Evolutionary conservation across 2,329 filamentous ascomycete species (phyloP).

Genomic region (Lomentospora prolificans): DNA sequence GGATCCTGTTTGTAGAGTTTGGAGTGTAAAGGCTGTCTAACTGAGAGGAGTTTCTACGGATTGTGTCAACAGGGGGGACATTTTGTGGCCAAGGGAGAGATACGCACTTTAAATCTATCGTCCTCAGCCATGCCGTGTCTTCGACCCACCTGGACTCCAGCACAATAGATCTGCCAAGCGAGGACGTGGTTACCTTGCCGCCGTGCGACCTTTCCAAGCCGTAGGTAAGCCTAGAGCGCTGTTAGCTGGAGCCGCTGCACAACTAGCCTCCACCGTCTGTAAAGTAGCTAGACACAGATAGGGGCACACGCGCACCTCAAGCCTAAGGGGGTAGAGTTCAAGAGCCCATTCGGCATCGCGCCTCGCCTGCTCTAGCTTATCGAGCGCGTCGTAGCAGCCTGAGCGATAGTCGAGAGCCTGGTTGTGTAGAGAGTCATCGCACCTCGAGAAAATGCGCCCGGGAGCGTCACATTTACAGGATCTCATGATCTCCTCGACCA

Average conservation of each 20-base stretch:
- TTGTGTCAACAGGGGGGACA: not conserved
- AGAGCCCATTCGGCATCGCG: slow-evolving; percentile 33
- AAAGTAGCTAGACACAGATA: too few relatives aligned
- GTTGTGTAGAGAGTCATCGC: slow-evolving; percentile 26
- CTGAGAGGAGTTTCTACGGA: slow-evolving; percentile 10
- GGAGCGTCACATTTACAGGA: slow-evolving; percentile 26
- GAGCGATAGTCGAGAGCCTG: slow-evolving; percentile 31
- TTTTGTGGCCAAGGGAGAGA: not conserved
- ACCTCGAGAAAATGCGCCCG: slow-evolving; percentile 26
- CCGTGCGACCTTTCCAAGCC: slow-evolving; percentile 28
- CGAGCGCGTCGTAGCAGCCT: slow-evolving; percentile 24
- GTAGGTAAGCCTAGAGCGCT: slow-evolving; percentile 27
- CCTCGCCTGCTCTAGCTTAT: slow-evolving; percentile 26
- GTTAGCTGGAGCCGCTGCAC: slow-evolving; percentile 10
- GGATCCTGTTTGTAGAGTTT: slow-evolving; percentile 6
- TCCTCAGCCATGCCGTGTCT: slow-evolving; percentile 17
- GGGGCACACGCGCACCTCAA: slow-evolving; percentile 22
- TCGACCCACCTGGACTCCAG: slow-evolving; percentile 25
- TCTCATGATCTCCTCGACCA: slow-evolving; percentile 32
- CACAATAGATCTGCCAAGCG: slow-evolving; percentile 29
- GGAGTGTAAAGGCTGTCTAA: slow-evolving; percentile 5
- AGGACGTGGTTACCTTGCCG: slow-evolving; percentile 26
- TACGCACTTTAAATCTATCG: slow-evolving; percentile 23
- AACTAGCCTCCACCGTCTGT: too few relatives aligned
- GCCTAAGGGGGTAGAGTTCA: slow-evolving; percentile 28